Evolutionary conservation across 257 asterid genomes (phyloP), one percentile per base, ranked within the genome.

Genomic region (Hygrophila difformis): DNA sequence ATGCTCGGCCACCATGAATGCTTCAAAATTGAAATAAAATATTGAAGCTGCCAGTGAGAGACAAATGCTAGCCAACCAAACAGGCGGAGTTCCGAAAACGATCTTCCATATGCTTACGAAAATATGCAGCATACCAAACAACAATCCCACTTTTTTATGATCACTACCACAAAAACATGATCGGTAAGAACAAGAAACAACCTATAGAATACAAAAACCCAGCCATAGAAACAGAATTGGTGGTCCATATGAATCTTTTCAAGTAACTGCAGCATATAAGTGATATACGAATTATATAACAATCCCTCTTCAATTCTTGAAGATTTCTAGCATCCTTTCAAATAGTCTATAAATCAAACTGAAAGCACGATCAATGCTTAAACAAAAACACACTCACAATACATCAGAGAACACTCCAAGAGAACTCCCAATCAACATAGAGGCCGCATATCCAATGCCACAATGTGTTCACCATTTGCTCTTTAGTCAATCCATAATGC

Each of bases 1-100:
- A 39, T 77, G 82, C 68, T 82, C 97, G 35, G 77, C 64, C 13
- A 86, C 87, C 93, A 91, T 81, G 95, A 92, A 86, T 39, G 94
- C 62, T 72, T 86, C 97, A 12, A 91, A 91, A 52, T 84, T 50
- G 62, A 80, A 78, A 57, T 62, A 86, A 63, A 70, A 86, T 66
- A 82, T 76, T 5, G 83, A 71, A 33, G 95, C 76, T 33, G 99
- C 81, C 56, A 86, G 55, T 21, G 94, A 74, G 21, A 86, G 78
- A 57, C 75, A 66, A 51, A 82, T 63, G 66, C 81, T 72, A 14
- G 87, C 60, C 44, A 86, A 49, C 89, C 82, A 78, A 56, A 76
- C 39, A 51, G 70, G 45, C 1, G 89, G 78, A 61, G 50, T 51
- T 23, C 86, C 71, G 40, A 51, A 44, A 9, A 71, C 18, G 40